Conservation (phyloP, 225 moss, liverwort and hornwort species). For the Polytrichum formosum region DNA sequence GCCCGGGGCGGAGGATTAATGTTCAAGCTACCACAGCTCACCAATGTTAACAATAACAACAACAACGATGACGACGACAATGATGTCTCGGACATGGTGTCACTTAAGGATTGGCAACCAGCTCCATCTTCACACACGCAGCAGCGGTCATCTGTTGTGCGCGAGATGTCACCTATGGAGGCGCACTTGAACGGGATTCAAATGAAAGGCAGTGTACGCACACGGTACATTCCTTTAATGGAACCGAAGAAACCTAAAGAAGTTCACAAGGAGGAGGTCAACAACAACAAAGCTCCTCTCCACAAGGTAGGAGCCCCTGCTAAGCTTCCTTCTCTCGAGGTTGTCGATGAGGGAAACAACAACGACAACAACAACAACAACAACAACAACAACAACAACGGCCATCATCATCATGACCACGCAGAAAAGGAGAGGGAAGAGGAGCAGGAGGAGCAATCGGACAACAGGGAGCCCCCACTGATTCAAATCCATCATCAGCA, state of each 20-base stretch:
- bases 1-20: slow-evolving; percentile 16
- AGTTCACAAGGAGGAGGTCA: slow-evolving; percentile 23
- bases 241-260: slow-evolving; percentile 1
- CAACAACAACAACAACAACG: slow-evolving; percentile 11
- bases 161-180: slow-evolving; percentile 14
- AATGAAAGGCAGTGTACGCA: slow-evolving; percentile 13
- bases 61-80: slow-evolving; percentile 21
- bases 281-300: slow-evolving; percentile 24
- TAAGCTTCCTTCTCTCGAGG: slow-evolving; percentile 9
- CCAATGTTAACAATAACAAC: slow-evolving; percentile 20
- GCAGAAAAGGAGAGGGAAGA: slow-evolving; percentile 23
- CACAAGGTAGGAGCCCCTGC: slow-evolving; percentile 12
- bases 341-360: slow-evolving; percentile 3
- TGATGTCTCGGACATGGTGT: slow-evolving; percentile 36
- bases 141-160: slow-evolving; percentile 31
- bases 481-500: slow-evolving; percentile 38
- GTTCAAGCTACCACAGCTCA: slow-evolving; percentile 35
- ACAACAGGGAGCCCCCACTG: slow-evolving; percentile 7
- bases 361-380: slow-evolving; percentile 6
- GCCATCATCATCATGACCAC: slow-evolving; percentile 10
- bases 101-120: slow-evolving; percentile 55
- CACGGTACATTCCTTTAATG: slow-evolving; percentile 28
- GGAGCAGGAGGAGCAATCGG: slow-evolving; percentile 15
- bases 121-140: slow-evolving; percentile 8
- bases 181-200: slow-evolving; percentile 7